phyloP scores from a whole-genome alignment of 148 eudicot genomes.

The Rhododendron vialii region DNA sequence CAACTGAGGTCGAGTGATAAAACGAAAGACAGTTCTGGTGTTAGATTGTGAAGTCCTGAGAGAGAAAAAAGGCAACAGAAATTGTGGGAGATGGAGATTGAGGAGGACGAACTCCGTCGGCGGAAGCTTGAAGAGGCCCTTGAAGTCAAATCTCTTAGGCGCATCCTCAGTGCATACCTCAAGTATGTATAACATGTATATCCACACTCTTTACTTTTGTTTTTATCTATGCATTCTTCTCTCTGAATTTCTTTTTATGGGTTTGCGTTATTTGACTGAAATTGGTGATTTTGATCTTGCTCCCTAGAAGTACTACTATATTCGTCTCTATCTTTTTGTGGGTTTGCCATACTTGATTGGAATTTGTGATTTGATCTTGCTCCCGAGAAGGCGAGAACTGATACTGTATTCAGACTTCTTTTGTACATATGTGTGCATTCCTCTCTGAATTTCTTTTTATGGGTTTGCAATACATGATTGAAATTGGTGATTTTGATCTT shows the following conservation, averaged over 20 bases:
- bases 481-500: background rate
- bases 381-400: no score
- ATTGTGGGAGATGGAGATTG: conserved; percentile 22
- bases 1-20: no score
- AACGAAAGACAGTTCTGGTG: no score
- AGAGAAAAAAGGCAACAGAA: no score
- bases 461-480: background rate
- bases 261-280: background rate
- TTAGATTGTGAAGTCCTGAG: no score
- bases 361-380: no score
- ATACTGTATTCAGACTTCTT: background rate
- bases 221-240: background rate
- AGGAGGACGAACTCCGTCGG: conserved; percentile 43
- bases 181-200: conserved; percentile 34
- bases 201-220: background rate
- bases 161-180: conserved; percentile 81
- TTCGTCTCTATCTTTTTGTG: no score
- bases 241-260: background rate
- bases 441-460: background rate
- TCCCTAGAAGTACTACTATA: background rate
- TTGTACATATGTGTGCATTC: background rate
- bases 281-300: background rate
- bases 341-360: no score
- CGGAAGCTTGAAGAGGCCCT: conserved; percentile 69
- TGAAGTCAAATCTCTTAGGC: conserved; percentile 81